Evolutionary conservation across 1,139 yeast genomes (phyloP), one percentile per base, ranked within the genome.

Genomic region (Kluyveromyces sp.): DNA sequence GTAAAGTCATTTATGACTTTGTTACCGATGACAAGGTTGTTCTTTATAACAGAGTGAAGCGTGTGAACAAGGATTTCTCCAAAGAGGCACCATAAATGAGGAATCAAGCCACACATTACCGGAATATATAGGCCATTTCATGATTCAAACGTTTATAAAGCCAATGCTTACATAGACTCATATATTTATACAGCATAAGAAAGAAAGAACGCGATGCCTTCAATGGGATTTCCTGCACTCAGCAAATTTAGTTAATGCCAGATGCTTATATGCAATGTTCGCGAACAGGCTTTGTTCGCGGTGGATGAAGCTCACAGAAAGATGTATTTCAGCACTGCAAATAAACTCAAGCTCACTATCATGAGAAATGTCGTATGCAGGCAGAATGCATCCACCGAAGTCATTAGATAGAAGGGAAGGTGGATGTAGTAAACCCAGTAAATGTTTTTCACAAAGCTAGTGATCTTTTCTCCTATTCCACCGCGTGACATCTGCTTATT

Each of bases 11-110:
- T 40, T 75, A 77, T 63, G 79, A 82, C 66, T 88, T 88, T 56
- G 71, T 87, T 18, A 70, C 80, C 52, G 78, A 78, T 55, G 79
- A 80, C 43, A 70, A 80, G 30, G 84, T 87, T 47, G 69, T 77
- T 13, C 71, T 88, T 60, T 88, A 84, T 80, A 82, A 83, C 61
- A 74, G 96, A 53, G 94, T 87, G 16, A 84, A 83, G 66, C 72
- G 95, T 59, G 65, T 48, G 32, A 49, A 49, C 40, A 36, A 47
- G 25, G 36, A 44, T 18, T 33, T 29, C 8, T 9, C 9, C 26
- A 22, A 6, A 22, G 26, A 22, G 26, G 26, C 26, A 9, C 26
- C 26, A 6, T 19, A 29, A n/a, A n/a, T n/a, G n/a, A n/a, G n/a
- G n/a, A n/a, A n/a, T n/a, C n/a, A n/a, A n/a, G n/a, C n/a, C n/a